Evolutionary conservation across 139 green algal species (phyloP).

Genomic region (Pleodorina starrii): DNA sequence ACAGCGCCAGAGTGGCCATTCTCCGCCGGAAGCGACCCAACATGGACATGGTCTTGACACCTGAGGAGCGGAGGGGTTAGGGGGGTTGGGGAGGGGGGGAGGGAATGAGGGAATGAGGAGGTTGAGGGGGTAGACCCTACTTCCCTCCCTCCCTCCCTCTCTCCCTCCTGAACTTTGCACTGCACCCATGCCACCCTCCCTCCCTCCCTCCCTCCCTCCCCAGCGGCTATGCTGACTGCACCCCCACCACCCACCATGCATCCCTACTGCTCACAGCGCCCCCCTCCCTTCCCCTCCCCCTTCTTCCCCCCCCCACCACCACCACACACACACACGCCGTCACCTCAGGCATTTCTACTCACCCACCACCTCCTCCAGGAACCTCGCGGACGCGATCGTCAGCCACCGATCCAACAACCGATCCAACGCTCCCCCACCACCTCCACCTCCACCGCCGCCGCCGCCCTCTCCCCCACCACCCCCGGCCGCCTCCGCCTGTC

Average conservation of each 20-base stretch:
- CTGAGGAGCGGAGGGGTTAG: background rate
- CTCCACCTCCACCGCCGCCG: background rate
- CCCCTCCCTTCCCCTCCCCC: too few species aligned
- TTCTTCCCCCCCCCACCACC: too few species aligned
- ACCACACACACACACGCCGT: background rate
- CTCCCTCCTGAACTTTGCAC: too few species aligned
- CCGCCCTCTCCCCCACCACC: background rate
- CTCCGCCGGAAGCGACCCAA: constrained; percentile 65
- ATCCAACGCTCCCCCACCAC: background rate
- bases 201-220: too few species aligned
- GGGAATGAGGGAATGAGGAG: background rate
- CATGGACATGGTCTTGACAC: constrained; percentile 73
- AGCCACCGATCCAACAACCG: constrained; percentile 59
- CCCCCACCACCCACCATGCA: too few species aligned
- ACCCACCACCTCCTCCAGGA: constrained; percentile 59
- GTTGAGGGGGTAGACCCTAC: too few species aligned
- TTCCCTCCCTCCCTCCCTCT: too few species aligned
- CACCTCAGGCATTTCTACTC: background rate
- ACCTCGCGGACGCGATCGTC: constrained; percentile 49
- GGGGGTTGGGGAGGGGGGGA: background rate
- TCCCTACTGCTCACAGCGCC: too few species aligned
- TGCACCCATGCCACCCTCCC: too few species aligned
- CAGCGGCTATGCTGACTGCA: too few species aligned
- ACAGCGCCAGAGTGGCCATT: constrained; percentile 53
- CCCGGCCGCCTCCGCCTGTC: background rate